Conservation (phyloP, 1,284 basidiomycete genomes). For the Papiliotrema nemorosa region DNA sequence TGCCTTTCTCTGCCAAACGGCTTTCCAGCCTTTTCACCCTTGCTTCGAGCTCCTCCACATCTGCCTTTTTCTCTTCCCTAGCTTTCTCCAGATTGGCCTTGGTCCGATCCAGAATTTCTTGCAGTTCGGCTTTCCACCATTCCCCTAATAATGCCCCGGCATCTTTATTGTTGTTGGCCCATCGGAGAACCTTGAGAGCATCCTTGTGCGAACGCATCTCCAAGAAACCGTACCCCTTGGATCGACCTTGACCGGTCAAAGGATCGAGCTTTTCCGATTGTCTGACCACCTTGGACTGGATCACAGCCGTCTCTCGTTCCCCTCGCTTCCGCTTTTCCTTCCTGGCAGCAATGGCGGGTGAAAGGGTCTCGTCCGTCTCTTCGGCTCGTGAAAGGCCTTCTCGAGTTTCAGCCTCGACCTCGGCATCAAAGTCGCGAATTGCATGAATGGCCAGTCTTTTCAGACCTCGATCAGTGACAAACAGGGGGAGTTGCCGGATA, state of each 20-base stretch:
- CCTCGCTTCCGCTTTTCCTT: slow-evolving; percentile 40
- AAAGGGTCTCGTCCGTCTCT: slow-evolving; percentile 53
- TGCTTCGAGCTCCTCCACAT: slow-evolving; percentile 38
- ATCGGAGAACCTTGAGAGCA: slow-evolving; percentile 84
- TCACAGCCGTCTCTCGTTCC: slow-evolving; percentile 59
- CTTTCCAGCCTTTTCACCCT: slow-evolving; percentile 45
- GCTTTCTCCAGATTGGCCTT: slow-evolving; percentile 54
- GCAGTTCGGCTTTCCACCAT: slow-evolving; percentile 81
- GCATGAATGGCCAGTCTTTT: slow-evolving; percentile 84
- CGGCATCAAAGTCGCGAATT: slow-evolving; percentile 70
- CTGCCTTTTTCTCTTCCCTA: slow-evolving; percentile 40
- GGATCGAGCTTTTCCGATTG: slow-evolving; percentile 76
- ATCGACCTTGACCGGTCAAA: slow-evolving; percentile 77
- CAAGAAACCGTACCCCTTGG: slow-evolving; percentile 93
- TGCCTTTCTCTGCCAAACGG: slow-evolving; percentile 51
- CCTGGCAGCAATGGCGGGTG: slow-evolving; percentile 47
- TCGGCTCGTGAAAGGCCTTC: slow-evolving; percentile 70
- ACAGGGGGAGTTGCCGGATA: slow-evolving; percentile 86
- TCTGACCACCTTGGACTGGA: slow-evolving; percentile 85
- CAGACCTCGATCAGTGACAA: slow-evolving; percentile 81
- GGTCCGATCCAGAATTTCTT: slow-evolving; percentile 60
- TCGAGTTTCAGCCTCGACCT: slow-evolving; percentile 66
- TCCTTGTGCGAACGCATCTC: slow-evolving; percentile 85
- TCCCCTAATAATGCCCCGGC: slow-evolving; percentile 63
- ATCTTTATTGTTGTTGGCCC: slow-evolving; percentile 84